Percentiles rank a stretch among this genome's conserved stretches.
Evolutionary conservation across 2,329 filamentous ascomycete species (phyloP).

Genomic region (Westerdykella sp.): DNA sequence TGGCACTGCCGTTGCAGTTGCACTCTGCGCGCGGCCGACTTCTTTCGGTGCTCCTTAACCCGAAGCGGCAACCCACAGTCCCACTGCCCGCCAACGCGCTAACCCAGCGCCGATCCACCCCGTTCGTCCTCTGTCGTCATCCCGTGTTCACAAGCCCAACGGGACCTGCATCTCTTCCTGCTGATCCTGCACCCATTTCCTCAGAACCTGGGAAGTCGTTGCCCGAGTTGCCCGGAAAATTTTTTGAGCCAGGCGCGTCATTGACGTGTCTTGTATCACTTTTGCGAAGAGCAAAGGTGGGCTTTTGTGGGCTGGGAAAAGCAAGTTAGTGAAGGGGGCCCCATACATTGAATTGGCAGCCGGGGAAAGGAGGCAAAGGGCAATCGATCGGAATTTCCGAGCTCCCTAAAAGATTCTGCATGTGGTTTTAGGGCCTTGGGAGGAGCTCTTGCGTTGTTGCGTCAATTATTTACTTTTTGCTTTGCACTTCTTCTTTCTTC

Average conservation of each 20-base stretch:
- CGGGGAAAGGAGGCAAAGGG: neutral
- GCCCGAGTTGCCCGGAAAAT: neutral
- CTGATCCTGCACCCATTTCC: neutral
- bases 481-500: neutral
- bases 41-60: neutral
- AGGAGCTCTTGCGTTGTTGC: neutral
- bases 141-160: neutral
- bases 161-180: neutral
- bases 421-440: neutral
- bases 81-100: neutral
- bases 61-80: neutral
- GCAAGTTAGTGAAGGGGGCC: neutral
- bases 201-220: too few relatives aligned
- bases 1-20: too few relatives aligned
- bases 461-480: neutral
- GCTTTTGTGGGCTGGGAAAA: neutral
- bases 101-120: neutral
- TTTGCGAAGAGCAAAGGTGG: neutral
- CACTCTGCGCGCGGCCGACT: too few relatives aligned
- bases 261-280: neutral
- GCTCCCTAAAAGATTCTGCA: too few relatives aligned
- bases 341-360: neutral
- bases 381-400: too few relatives aligned
- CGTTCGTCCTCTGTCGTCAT: slow-evolving; percentile 1
- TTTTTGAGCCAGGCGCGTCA: neutral